Conservation (phyloP, 371 early-diverging fungal genomes). For the Capillidium rhysosporum region DNA sequence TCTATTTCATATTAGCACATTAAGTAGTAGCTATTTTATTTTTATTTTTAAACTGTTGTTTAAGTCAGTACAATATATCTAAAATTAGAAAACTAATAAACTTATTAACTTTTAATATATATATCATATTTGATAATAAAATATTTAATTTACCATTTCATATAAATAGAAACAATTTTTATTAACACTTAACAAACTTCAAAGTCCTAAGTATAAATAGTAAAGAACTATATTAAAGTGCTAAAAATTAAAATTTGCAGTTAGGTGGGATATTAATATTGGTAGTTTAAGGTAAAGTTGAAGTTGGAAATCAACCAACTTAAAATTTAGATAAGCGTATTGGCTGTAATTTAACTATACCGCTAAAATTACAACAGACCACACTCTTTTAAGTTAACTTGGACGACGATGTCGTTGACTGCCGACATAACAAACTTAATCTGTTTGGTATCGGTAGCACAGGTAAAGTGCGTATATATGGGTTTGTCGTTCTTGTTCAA, state of each 20-base stretch:
- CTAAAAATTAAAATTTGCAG: not conserved
- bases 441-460: conserved; percentile 94
- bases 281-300: not conserved
- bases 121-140: too few relatives aligned
- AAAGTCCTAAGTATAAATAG: too few relatives aligned
- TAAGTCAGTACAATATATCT: too few relatives aligned
- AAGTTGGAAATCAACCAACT: not conserved
- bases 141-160: too few relatives aligned
- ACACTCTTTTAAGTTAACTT: conserved; percentile 62
- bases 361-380: conserved; percentile 49
- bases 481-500: conserved; percentile 66
- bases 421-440: conserved; percentile 90
- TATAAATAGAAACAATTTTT: too few relatives aligned
- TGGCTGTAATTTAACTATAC: not conserved
- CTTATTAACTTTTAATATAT: too few relatives aligned
- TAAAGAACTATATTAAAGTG: not conserved
- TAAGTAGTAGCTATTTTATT: too few relatives aligned
- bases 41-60: too few relatives aligned
- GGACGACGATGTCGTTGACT: conserved; percentile 89
- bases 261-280: not conserved
- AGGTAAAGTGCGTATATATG: conserved; percentile 85
- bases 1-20: too few relatives aligned
- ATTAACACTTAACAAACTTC: too few relatives aligned
- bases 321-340: not conserved
- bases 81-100: too few relatives aligned